Base-by-base conservation (phyloP, 2,329 filamentous ascomycete species). In the Purpureocillium takamizusanense region DNA sequence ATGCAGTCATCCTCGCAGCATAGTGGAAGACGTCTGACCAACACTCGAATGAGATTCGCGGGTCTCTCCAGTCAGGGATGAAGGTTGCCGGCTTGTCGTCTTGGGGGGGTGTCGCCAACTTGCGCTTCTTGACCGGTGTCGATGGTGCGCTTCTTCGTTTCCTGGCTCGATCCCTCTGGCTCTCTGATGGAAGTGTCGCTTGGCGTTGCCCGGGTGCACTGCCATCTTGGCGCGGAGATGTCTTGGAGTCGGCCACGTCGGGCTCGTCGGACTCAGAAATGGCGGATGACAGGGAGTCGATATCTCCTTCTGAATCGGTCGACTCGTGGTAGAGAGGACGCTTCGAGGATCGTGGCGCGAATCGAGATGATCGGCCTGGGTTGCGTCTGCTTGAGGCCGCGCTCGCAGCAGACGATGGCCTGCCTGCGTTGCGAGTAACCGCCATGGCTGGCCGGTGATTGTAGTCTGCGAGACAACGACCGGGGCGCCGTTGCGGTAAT, bases 1-100 rank as follows among this genome's bases (percentile, higher is more conserved):
- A 50, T 8, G 52, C 48, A 25, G 21, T 25, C 25, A 67, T 61
- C 36, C 70, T 69, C 13, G 81, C 76, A 10, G 84, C 80, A 55
- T 76, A 78, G 34, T 74, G 62, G 52, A 94, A 86, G 30, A 92
- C 77, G 39, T 78, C 71, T 17, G 78, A 63, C 46, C 88, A 77
- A 13, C 86, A 70, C 33, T 79, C 71, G 48, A 87, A 85, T 1
- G 82, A 78, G 16, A 87, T 55, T 25, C 55, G 53, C 3, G 59
- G 67, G 16, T 66, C 69, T 41, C 69, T 64, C 76, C 75, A 84
- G 30, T 70, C 60, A 12, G 74, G 74, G 35, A 76, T 70, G 50
- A 41, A 16, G 3, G 43, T 46, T 11, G 44, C 33, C 21, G 40
- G 34, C 13, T 37, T 32, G 3, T 43, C 31, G n/a, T 42, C 35